Evolutionary conservation across 768 basidiomycete species (phyloP).

Genomic region (Leccinum fibrillosum): DNA sequence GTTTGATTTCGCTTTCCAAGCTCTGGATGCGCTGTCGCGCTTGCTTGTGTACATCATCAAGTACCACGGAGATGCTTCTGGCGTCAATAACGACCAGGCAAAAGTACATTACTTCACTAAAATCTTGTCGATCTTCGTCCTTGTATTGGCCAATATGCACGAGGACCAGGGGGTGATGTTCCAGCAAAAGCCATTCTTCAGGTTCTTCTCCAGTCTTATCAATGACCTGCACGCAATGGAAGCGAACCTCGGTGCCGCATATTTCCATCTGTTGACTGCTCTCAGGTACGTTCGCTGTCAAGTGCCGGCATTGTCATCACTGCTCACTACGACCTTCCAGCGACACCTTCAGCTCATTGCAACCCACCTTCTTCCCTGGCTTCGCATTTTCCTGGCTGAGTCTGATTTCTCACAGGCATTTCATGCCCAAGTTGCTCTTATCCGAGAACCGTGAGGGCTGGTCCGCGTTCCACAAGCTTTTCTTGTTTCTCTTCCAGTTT

Average conservation of each 20-base stretch:
- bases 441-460: conserved; percentile 94
- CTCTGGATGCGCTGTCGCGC: conserved; percentile 92
- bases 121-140: conserved; percentile 94
- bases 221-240: conserved; percentile 90
- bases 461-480: conserved; percentile 92
- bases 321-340: conserved; percentile 37
- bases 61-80: conserved; percentile 95
- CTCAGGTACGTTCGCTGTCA: conserved; percentile 58
- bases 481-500: conserved; percentile 95
- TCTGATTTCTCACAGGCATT: conserved; percentile 90
- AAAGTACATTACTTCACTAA: conserved; percentile 97
- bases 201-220: conserved; percentile 95
- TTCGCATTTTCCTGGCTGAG: conserved; percentile 99
- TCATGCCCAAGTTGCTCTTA: conserved; percentile 93
- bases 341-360: conserved; percentile 92
- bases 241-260: conserved; percentile 79
- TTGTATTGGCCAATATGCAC: conserved; percentile 91
- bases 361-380: conserved; percentile 95
- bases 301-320: not conserved
- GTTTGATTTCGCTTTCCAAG: conserved; percentile 79
- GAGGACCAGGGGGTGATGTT: conserved; percentile 90
- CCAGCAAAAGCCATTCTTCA: conserved; percentile 97
- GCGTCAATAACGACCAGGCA: conserved; percentile 88
- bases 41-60: conserved; percentile 98
- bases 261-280: conserved; percentile 83